Conservation (phyloP, 257 asterid genomes). For the Thymus mandschuricus region DNA sequence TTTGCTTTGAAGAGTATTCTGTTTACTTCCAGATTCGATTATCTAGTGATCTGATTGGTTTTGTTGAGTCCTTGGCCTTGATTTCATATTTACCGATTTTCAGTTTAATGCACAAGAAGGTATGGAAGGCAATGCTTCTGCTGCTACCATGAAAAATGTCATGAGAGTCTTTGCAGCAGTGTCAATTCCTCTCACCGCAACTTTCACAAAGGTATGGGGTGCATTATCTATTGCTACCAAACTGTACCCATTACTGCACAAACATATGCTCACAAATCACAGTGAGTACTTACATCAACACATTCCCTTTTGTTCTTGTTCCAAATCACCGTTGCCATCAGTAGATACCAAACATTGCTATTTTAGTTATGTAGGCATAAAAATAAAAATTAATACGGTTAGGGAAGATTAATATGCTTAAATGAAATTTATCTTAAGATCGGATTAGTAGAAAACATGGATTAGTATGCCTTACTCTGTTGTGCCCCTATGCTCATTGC, state of each 20-base stretch:
- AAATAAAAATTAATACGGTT: not conserved
- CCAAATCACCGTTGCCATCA: not conserved
- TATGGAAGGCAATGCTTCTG: constrained; percentile 81
- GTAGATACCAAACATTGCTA: not conserved
- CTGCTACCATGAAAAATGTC: constrained; percentile 66
- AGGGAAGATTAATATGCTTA: not conserved
- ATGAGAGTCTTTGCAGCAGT: constrained; percentile 76
- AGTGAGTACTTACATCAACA: not conserved
- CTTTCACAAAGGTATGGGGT: constrained; percentile 71
- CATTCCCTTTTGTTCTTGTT: not conserved
- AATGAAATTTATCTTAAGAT: not conserved
- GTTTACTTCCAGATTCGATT: constrained; percentile 23
- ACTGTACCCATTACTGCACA: not conserved
- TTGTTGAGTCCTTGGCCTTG: constrained; percentile 23
- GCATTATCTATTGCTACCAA: not conserved
- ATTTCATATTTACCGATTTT: constrained; percentile 27
- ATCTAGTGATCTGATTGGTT: constrained; percentile 24
- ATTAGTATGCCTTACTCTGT: not conserved
- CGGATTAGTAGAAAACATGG: not conserved
- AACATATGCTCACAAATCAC: not conserved
- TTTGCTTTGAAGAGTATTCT: constrained; percentile 16
- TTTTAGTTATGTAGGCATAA: not conserved
- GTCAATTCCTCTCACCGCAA: constrained; percentile 69
- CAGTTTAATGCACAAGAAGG: constrained; percentile 93
- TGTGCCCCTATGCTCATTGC: not conserved